Evolutionary conservation across 2,329 filamentous ascomycete genomes (phyloP).

Genomic region (Fragosphaeria purpurea): DNA sequence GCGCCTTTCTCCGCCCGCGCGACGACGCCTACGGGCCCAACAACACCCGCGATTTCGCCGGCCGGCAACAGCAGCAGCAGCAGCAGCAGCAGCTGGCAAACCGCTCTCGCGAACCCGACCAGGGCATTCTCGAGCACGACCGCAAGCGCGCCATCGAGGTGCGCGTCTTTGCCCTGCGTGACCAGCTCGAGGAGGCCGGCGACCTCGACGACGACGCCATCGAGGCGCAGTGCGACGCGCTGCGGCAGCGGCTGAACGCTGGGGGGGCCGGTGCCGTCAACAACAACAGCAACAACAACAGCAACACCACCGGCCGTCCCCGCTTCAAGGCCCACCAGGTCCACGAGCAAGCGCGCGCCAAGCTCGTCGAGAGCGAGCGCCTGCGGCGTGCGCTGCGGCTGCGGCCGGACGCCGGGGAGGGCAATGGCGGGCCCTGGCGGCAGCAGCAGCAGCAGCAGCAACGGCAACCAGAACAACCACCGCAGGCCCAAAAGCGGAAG

Average conservation of each 20-base stretch:
- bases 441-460: constrained; percentile 58
- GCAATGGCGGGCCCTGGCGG: constrained; percentile 64
- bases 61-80: constrained; percentile 76
- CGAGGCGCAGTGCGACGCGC: constrained; percentile 58
- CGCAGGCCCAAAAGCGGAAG: constrained; percentile 32
- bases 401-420: constrained; percentile 70
- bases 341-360: constrained; percentile 90
- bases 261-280: constrained; percentile 22
- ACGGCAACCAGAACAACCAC: no score
- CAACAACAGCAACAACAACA: constrained; percentile 25
- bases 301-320: constrained; percentile 23
- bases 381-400: constrained; percentile 81
- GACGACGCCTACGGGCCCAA: constrained; percentile 72
- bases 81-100: constrained; percentile 70
- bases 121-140: constrained; percentile 89
- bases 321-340: constrained; percentile 86
- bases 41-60: constrained; percentile 59
- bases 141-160: constrained; percentile 85
- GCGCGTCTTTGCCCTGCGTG: constrained; percentile 81
- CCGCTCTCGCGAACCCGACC: constrained; percentile 73
- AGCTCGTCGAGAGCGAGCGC: constrained; percentile 89
- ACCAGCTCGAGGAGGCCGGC: constrained; percentile 83
- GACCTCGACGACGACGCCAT: constrained; percentile 85
- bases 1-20: constrained; percentile 77
- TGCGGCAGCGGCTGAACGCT: constrained; percentile 53